Evolutionary conservation across 768 basidiomycete species (phyloP), one percentile per base, ranked within the genome.

Genomic region (Daedaleopsis sinensis): DNA sequence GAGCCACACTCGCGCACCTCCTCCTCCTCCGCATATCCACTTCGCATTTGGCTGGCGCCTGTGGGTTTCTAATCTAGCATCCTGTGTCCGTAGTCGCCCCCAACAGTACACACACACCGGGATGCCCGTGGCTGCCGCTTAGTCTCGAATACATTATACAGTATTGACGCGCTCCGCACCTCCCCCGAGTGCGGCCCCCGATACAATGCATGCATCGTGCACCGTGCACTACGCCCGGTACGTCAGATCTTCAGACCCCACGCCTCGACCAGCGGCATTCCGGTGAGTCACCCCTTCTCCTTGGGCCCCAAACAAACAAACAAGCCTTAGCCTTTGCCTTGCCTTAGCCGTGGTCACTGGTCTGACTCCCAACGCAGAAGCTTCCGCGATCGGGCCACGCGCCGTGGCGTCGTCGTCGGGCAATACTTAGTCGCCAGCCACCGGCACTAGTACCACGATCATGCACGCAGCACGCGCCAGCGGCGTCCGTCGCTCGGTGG

Each of bases 61-160:
- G 38, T 54, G 63, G 58, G 60, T 61, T 61, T 61, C 49, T 65
- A 65, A 65, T 65, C 36, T 61, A 32, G 58, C 63, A 61, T 61
- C 59, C 59, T 60, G 58, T 60, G 55, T 59, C 63, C 54, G 49
- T 64, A 64, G 46, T 53, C 55, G 42, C 53, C 44, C n/a, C 38
- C 54, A 27, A 58, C 62, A 47, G 24, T 55, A 57, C 55, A 50
- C 51, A 57, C 55, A 50, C 51, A 48, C 56, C 47, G 52, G 61
- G 62, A 57, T 58, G 57, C 57, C 57, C 57, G 62, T 52, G 62
- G 62, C 57, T 58, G 27, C 27, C 27, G 27, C 27, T 42, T 42
- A 52, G 58, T 56, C 47, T 64, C 55, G 63, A 59, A 65, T 65
- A 58, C 59, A 61, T 61, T 55, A 55, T 55, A 55, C 54, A 24